Percentiles rank a stretch among this genome's conserved stretches.
These are phyloP conservation scores for Arthrobotrys pseudoclavata DNA, from an alignment of 2,329 filamentous ascomycete species.

Conservation along the genomic window DNA sequence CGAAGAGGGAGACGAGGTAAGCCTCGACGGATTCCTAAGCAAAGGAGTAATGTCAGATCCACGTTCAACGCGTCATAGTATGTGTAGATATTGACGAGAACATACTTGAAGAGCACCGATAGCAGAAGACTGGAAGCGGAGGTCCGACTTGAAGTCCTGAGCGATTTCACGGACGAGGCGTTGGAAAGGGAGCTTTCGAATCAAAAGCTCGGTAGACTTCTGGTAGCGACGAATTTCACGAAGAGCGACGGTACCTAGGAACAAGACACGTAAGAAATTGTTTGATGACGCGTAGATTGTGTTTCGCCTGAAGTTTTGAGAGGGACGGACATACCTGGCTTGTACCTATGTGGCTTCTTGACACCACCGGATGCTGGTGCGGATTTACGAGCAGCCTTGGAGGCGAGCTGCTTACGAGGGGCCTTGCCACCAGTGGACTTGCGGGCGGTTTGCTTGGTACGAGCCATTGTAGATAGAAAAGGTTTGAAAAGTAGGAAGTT, in stretches of 20 bases:
- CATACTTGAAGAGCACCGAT: constrained; percentile 80
- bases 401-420: constrained; percentile 95
- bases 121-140: constrained; percentile 97
- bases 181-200: constrained; percentile 98
- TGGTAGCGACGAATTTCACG: constrained; percentile 99
- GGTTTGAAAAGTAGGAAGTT: constrained; percentile 25
- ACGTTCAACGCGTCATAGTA: neutral
- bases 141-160: constrained; percentile 93
- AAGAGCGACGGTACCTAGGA: constrained; percentile 88
- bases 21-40: constrained; percentile 98
- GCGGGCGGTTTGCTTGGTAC: constrained; percentile 71
- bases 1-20: constrained; percentile 97
- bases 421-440: constrained; percentile 86
- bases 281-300: constrained; percentile 84
- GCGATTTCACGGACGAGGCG: constrained; percentile 97
- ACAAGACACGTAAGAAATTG: constrained; percentile 71
- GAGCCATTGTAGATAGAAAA: constrained; percentile 64
- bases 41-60: neutral
- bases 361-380: constrained; percentile 90
- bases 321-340: constrained; percentile 75
- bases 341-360: constrained; percentile 94
- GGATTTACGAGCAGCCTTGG: constrained; percentile 98
- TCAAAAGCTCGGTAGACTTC: constrained; percentile 94
- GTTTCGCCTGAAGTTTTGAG: neutral
- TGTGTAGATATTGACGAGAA: neutral